phyloP scores from a whole-genome alignment of 129 eudicot genomes.

The Pittosporum tobira region DNA sequence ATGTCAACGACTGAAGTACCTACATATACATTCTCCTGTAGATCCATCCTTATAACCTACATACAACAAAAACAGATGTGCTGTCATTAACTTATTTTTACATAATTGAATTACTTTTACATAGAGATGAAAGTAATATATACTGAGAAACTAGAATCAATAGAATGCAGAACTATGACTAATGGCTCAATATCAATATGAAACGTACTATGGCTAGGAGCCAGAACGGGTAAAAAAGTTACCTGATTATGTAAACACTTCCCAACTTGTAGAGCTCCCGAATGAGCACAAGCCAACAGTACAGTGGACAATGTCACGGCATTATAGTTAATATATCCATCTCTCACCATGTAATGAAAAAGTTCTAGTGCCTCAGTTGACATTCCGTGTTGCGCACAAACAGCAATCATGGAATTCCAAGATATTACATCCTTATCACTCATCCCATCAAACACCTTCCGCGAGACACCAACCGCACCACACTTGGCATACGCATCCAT shows the following conservation, averaged over 20 bases:
- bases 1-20: conserved; percentile 48
- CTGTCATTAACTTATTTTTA: neutral
- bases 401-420: conserved; percentile 39
- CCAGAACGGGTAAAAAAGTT: neutral
- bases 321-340: conserved; percentile 18
- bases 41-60: conserved; percentile 34
- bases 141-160: neutral
- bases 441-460: conserved; percentile 35
- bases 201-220: neutral
- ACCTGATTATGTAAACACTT: conserved; percentile 42
- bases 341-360: conserved; percentile 15
- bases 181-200: neutral
- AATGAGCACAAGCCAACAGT: conserved; percentile 45
- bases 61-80: neutral
- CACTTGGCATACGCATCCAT: conserved; percentile 42
- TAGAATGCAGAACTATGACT: too few relatives aligned
- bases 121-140: neutral
- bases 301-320: conserved; percentile 35
- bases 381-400: conserved; percentile 29
- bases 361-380: conserved; percentile 19
- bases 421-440: conserved; percentile 30
- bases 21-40: conserved; percentile 33
- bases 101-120: neutral
- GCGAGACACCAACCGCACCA: conserved; percentile 26
- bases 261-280: conserved; percentile 36